Evolutionary conservation across 1,284 basidiomycete species (phyloP).

Genomic region (Tilletia indica): DNA sequence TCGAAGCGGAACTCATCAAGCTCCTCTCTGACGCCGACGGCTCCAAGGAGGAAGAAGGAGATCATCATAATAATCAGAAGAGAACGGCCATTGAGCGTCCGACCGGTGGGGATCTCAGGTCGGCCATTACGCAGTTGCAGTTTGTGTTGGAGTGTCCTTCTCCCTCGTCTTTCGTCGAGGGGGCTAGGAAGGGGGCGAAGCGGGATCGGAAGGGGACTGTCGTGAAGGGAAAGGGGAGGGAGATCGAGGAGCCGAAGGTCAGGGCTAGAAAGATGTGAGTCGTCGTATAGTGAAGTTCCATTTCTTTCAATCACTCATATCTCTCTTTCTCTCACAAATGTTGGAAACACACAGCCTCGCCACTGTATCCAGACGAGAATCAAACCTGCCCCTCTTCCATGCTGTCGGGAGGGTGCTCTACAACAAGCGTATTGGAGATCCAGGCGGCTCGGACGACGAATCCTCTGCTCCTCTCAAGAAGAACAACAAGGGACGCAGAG

Average conservation of each 20-base stretch:
- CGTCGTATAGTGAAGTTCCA: too few relatives aligned
- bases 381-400: conserved; percentile 84
- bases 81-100: background rate
- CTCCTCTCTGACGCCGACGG: background rate
- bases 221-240: conserved; percentile 48
- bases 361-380: conserved; percentile 72
- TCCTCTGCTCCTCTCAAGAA: background rate
- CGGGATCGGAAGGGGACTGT: conserved; percentile 58
- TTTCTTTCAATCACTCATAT: background rate
- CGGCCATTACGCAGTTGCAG: conserved; percentile 15
- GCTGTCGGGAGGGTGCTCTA: conserved; percentile 88
- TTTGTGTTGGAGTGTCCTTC: background rate
- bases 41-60: background rate
- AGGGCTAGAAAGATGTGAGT: conserved; percentile 1
- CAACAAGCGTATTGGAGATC: conserved; percentile 73
- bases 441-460: conserved; percentile 30
- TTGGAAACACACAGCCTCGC: background rate
- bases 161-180: too few relatives aligned
- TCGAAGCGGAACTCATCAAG: conserved; percentile 3
- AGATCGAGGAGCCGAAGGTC: conserved; percentile 63
- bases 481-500: too few relatives aligned
- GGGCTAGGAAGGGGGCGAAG: background rate
- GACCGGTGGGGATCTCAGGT: conserved; percentile 1
- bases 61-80: background rate
- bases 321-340: background rate